Evolutionary conservation across 2,329 filamentous ascomycete genomes (phyloP), one percentile per base, ranked within the genome.

Genomic region (Aspergillus brasiliensis): DNA sequence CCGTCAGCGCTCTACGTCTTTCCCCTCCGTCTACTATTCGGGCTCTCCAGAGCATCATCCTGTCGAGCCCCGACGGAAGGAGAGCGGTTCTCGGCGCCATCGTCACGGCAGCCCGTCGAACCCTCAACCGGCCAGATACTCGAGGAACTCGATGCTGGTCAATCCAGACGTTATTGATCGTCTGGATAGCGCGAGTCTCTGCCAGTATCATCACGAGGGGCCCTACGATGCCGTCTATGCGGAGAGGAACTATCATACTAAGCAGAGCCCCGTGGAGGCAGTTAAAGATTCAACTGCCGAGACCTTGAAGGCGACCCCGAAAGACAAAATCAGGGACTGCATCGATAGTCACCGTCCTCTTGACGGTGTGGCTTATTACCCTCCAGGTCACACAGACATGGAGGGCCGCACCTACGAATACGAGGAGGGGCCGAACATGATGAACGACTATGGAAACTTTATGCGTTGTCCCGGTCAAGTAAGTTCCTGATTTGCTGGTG

Each of bases 151-250:
- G 8, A 63, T 64, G 25, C 63, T 72, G 15, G 85, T 88, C 25
- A 84, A 84, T 48, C 84, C 91, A 1, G 93, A 98, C 74, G 82
- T 83, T 8, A 95, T 98, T 69, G 94, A 97, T 73, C 80, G 81
- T 5, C 85, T 98, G 1, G 94, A 97, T 72, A 82, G 80, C 56
- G 80, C 83, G 2, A 75, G 84, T n/a, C 84, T 85, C 53, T 83
- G 83, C 17, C 78, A 83, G 2, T 97, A 96, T 75, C 94, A 97
- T 75, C 94, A 98, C 69, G 91, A 89, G 64, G 93, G 94, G 0
- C 94, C 94, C 0, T 98, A 91, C 68, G 94, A 98, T 73, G 91
- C 93, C 8, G 89, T 91, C 2, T 82, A 91, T 55, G 81, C 89
- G 1, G 86, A 90, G 11, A 85, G 91, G 51, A 97, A 97, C 77